These are phyloP conservation scores for Rhodotorula graminis DNA, from an alignment of 768 basidiomycete species.

Conservation along the genomic window DNA sequence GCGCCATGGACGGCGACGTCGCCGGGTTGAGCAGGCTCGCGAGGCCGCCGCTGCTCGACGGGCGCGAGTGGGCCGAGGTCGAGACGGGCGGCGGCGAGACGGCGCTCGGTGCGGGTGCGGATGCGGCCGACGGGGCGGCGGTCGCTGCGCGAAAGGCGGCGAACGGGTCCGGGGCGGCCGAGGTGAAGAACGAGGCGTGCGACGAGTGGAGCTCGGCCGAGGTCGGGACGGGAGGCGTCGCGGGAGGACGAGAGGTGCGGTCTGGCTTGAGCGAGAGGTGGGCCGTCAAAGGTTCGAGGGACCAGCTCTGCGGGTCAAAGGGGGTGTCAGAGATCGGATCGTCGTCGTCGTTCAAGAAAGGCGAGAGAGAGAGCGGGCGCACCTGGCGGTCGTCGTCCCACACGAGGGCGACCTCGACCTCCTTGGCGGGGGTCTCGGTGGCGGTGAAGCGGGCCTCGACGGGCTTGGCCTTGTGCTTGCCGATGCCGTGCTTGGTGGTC, in stretches of 20 bases:
- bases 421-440: background rate
- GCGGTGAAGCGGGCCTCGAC: slow-evolving; percentile 8
- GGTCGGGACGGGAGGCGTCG: slow-evolving; percentile 4
- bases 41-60: background rate
- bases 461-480: slow-evolving; percentile 2
- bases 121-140: background rate
- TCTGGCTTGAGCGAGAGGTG: slow-evolving; percentile 17
- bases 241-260: background rate
- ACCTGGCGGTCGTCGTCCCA: slow-evolving; percentile 18
- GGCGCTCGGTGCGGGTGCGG: no score
- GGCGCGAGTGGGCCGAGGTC: background rate
- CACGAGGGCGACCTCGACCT: slow-evolving; percentile 9
- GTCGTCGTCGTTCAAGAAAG: no score
- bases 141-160: background rate
- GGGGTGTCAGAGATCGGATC: no score
- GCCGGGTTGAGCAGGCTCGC: background rate
- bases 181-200: background rate
- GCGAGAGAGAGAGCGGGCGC: background rate
- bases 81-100: background rate
- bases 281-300: slow-evolving; percentile 4
- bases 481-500: slow-evolving; percentile 1
- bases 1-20: background rate
- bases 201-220: background rate
- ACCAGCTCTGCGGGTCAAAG: slow-evolving; percentile 6
- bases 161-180: slow-evolving; percentile 15